Conservation (phyloP, 164 flowering plant species). For the Vitis rupestris region DNA sequence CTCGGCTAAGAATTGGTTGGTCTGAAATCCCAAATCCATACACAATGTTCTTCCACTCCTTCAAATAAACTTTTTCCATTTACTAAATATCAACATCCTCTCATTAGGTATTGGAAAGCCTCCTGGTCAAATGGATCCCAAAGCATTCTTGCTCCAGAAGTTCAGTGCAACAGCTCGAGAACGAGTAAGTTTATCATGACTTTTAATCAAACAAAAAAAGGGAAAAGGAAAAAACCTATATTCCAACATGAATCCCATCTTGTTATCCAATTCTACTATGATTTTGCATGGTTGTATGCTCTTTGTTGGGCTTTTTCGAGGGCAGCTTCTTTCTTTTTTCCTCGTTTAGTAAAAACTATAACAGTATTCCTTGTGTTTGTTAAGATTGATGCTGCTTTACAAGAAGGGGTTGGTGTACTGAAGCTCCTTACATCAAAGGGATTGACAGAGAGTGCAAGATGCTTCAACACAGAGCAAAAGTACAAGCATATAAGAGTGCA, state of each 20-base stretch:
- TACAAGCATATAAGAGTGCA: constrained; percentile 73
- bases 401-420: constrained; percentile 70
- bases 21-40: constrained; percentile 6
- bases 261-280: neutral
- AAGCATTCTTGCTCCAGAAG: constrained; percentile 91
- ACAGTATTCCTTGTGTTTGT: neutral
- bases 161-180: constrained; percentile 70
- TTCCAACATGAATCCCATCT: too few relatives aligned
- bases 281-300: neutral
- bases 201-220: neutral
- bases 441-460: constrained; percentile 58
- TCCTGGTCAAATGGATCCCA: constrained; percentile 98
- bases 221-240: too few relatives aligned
- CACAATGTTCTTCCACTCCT: neutral
- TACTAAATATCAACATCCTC: constrained; percentile 1
- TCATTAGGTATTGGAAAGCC: constrained; percentile 85
- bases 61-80: neutral
- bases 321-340: too few relatives aligned
- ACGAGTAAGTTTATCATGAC: constrained; percentile 48
- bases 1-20: constrained; percentile 87
- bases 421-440: constrained; percentile 61
- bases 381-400: constrained; percentile 72
- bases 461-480: constrained; percentile 80
- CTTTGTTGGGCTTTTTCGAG: neutral
- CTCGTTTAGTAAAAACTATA: neutral